Percentiles rank a stretch among this genome's conserved stretches.
Evolutionary conservation across 1,284 basidiomycete species (phyloP).

Genomic region (Apiotrichum siamense): DNA sequence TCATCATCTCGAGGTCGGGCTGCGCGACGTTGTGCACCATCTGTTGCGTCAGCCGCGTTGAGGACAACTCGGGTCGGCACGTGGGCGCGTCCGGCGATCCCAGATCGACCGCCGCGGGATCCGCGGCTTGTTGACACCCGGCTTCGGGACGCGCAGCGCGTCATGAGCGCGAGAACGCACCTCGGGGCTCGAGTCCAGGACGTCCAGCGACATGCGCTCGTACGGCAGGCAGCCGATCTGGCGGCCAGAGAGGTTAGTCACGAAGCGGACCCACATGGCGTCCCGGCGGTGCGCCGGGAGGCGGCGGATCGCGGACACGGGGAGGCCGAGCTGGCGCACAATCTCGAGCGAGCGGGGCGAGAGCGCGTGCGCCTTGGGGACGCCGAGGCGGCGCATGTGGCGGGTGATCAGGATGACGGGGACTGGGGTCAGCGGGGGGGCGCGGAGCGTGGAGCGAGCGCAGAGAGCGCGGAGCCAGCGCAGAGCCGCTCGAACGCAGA

Average conservation of each 20-base stretch:
- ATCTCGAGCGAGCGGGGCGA: constrained; percentile 24
- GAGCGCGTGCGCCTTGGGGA: constrained; percentile 25
- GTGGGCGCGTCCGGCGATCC: no score
- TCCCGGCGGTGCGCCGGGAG: constrained; percentile 21
- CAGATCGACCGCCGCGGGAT: no score
- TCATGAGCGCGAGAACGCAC: constrained; percentile 4
- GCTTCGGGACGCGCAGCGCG: no score
- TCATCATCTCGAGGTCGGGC: constrained; percentile 22
- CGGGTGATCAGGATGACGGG: constrained; percentile 22
- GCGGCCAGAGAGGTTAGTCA: constrained; percentile 19
- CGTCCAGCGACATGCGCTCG: constrained; percentile 19
- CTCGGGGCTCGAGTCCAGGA: constrained; percentile 21
- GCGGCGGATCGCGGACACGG: constrained; percentile 12
- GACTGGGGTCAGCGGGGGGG: constrained; percentile 9
- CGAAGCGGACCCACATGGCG: constrained; percentile 21
- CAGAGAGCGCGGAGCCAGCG: no score
- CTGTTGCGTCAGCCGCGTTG: constrained; percentile 5
- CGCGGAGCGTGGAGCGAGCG: no score
- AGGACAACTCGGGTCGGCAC: neutral
- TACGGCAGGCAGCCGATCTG: constrained; percentile 22
- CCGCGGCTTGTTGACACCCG: no score
- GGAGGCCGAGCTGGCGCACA: constrained; percentile 20
- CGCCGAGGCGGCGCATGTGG: constrained; percentile 21
- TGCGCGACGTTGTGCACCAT: constrained; percentile 30
- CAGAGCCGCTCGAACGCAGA: no score